phyloP scores from a whole-genome alignment of 2,329 filamentous ascomycete genomes.

The Fusarium humuli region DNA sequence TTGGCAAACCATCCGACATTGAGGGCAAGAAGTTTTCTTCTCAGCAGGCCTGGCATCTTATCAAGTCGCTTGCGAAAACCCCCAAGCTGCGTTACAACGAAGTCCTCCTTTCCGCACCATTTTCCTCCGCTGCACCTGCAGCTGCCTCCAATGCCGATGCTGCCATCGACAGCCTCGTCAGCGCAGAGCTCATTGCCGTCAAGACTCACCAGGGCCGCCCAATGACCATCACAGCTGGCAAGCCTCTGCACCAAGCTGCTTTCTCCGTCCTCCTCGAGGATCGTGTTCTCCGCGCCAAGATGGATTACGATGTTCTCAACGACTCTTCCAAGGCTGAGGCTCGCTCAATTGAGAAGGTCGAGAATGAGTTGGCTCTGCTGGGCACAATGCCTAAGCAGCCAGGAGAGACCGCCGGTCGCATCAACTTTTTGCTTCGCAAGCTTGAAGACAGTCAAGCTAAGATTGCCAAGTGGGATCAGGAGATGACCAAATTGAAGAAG shows the following conservation, averaged over 20 bases:
- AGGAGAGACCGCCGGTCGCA: constrained; percentile 71
- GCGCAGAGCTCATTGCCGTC: constrained; percentile 87
- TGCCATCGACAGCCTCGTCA: constrained; percentile 82
- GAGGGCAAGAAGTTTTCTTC: constrained; percentile 76
- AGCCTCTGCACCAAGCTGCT: constrained; percentile 86
- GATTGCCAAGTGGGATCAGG: constrained; percentile 77
- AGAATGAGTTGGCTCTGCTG: constrained; percentile 80
- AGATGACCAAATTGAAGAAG: constrained; percentile 79
- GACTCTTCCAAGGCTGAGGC: constrained; percentile 79
- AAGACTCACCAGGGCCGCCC: constrained; percentile 80
- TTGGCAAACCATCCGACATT: constrained; percentile 65
- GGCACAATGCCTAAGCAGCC: constrained; percentile 78
- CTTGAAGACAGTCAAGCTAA: constrained; percentile 78
- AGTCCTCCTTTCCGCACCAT: constrained; percentile 80
- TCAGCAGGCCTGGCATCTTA: constrained; percentile 90
- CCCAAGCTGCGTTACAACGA: constrained; percentile 85
- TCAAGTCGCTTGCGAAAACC: constrained; percentile 79
- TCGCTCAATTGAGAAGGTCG: constrained; percentile 80
- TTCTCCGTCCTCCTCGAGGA: constrained; percentile 80
- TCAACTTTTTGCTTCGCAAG: constrained; percentile 80
- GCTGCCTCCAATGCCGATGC: constrained; percentile 72
- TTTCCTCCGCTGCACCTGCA: constrained; percentile 60
- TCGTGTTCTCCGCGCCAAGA: constrained; percentile 75
- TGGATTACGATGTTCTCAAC: constrained; percentile 77
- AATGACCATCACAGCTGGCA: constrained; percentile 79